Percentiles rank a stretch among this genome's conserved stretches.
These are phyloP conservation scores for Paramecium caudatum DNA, from an alignment of 73 alveolate species.

Conservation along the genomic window DNA sequence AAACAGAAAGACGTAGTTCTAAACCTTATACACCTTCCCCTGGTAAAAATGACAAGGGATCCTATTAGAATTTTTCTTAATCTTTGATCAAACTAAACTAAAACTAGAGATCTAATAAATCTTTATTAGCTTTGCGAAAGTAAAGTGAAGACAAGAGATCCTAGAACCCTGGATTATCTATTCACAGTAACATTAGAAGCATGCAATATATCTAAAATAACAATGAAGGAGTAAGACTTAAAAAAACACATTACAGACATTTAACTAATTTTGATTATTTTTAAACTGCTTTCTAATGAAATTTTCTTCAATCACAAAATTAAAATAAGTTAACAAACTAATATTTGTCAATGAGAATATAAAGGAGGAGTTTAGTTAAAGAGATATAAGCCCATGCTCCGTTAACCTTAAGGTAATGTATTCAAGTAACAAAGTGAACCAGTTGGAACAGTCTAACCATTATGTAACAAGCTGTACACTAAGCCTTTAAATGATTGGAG, in stretches of 20 bases:
- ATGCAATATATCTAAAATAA: background rate
- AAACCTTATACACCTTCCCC: background rate
- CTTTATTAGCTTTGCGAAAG: too few relatives aligned
- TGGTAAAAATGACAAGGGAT: too few relatives aligned
- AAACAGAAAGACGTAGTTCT: background rate
- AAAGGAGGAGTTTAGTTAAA: background rate
- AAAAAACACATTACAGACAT: slow-evolving; percentile 6
- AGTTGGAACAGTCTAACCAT: slow-evolving; percentile 21
- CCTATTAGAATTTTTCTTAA: too few relatives aligned
- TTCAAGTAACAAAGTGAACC: slow-evolving; percentile 1
- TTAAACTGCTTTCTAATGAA: too few relatives aligned
- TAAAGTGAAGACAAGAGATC: too few relatives aligned
- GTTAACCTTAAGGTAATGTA: background rate
- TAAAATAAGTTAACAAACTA: too few relatives aligned
- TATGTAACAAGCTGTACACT: slow-evolving; percentile 6
- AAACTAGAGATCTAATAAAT: too few relatives aligned
- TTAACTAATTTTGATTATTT: slow-evolving; percentile 14
- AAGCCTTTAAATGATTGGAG: slow-evolving; percentile 26
- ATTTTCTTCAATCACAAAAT: too few relatives aligned
- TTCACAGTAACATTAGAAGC: too few relatives aligned
- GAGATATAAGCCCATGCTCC: background rate
- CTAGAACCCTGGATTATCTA: too few relatives aligned
- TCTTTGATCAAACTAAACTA: too few relatives aligned
- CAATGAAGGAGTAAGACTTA: background rate
- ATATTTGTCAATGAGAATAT: background rate